phyloP scores from a whole-genome alignment of 2,329 filamentous ascomycete genomes.

The Neobulgaria alba region DNA sequence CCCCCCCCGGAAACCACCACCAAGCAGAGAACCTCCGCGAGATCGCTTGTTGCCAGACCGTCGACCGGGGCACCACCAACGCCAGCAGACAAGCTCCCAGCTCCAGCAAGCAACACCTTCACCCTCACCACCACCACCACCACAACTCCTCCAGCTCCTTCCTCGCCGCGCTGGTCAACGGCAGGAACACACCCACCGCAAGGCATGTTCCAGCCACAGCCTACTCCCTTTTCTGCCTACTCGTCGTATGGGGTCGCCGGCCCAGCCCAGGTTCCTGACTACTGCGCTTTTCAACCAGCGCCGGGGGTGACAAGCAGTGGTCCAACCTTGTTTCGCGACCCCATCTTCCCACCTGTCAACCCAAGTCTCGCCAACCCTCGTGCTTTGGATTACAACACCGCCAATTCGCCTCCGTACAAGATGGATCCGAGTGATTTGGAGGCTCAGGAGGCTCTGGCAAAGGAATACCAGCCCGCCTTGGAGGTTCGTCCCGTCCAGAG shows the following conservation, averaged over 20 bases:
- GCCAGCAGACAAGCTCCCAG: neutral
- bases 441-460: slow-evolving; percentile 52
- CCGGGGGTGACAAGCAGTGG: slow-evolving; percentile 12
- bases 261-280: slow-evolving; percentile 6
- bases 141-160: neutral
- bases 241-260: slow-evolving; percentile 17
- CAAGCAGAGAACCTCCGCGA: too few relatives aligned
- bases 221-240: slow-evolving; percentile 23
- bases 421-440: slow-evolving; percentile 25
- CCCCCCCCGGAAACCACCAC: too few relatives aligned
- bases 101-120: neutral
- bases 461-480: slow-evolving; percentile 48
- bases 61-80: neutral
- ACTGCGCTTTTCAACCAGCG: slow-evolving; percentile 14
- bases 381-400: slow-evolving; percentile 4
- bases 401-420: slow-evolving; percentile 14
- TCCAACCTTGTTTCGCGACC: slow-evolving; percentile 18
- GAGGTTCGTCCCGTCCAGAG: slow-evolving; percentile 36
- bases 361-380: slow-evolving; percentile 1
- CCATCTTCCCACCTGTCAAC: slow-evolving; percentile 19
- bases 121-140: neutral
- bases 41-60: too few relatives aligned
- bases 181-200: slow-evolving; percentile 3
- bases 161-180: slow-evolving; percentile 1
- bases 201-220: slow-evolving; percentile 28